Evolutionary conservation across 768 basidiomycete species (phyloP), one percentile per base, ranked within the genome.

Genomic region (Tricholoma bakamatsutake): DNA sequence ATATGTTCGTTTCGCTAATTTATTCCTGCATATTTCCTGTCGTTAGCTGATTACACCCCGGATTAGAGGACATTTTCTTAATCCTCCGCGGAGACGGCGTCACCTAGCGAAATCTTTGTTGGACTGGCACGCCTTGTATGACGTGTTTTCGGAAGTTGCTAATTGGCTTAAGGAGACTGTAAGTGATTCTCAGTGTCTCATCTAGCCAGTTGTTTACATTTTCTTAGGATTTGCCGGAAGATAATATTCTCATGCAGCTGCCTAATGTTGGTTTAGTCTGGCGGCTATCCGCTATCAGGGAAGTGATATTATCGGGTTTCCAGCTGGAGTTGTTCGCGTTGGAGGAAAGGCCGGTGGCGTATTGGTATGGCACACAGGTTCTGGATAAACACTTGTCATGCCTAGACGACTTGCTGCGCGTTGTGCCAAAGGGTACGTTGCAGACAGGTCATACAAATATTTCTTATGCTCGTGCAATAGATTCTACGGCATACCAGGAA

Each of bases 301-400:
- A 93, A 59, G 74, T 93, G 12, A 67, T 91, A 4, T 72, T 86
- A 43, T 85, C 88, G 1, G 91, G 88, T 2, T 87, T 89, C 58
- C 88, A 92, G 66, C 68, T 91, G 18, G 86, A 88, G 45, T 67
- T 93, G 6, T 90, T 91, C 62, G 74, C 80, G 18, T 67, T 76
- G 0, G 80, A 87, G 42, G 91, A 93, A 63, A 79, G 73, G 33
- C 73, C 85, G 0, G 81, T 90, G 58, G 85, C 89, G 2, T 91
- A 92, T 68, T 91, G 88, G 85, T 88, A 88, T 62, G 71, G 75
- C 5, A 65, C 78, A 2, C 76, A 78, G 43, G 76, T 90, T 3
- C 70, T 86, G 1, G 80, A 84, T 17, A 68, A 68, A 21, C 84
- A 90, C 59, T 62, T 88, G 8, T 67, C 69, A 3, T 79, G 73